These are phyloP conservation scores for Penicillium steckii DNA, from an alignment of 495 filamentous ascomycete species.

Conservation along the genomic window DNA sequence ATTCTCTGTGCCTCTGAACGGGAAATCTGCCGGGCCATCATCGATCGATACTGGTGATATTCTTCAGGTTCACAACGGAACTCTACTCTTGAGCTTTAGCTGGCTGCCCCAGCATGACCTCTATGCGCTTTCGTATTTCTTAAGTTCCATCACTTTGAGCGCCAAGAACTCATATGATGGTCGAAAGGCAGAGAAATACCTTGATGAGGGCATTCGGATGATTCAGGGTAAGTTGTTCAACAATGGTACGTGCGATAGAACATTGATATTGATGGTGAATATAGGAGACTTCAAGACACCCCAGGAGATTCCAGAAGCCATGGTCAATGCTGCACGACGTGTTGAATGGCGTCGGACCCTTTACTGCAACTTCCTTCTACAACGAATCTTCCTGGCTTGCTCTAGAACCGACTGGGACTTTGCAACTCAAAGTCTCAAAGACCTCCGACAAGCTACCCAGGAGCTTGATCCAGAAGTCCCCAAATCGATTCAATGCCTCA, in stretches of 20 bases:
- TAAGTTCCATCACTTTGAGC: slow-evolving; percentile 69
- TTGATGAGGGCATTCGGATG: slow-evolving; percentile 63
- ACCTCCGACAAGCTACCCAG: slow-evolving; percentile 36
- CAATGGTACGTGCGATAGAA: too few species aligned
- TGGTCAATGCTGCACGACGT: slow-evolving; percentile 41
- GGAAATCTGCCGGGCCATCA: slow-evolving; percentile 46
- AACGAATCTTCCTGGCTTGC: slow-evolving; percentile 59
- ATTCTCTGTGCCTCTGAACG: slow-evolving; percentile 71
- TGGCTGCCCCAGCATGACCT: slow-evolving; percentile 68
- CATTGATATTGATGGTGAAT: too few species aligned
- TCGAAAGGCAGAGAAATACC: slow-evolving; percentile 63
- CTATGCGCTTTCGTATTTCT: slow-evolving; percentile 67
- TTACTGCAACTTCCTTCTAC: slow-evolving; percentile 56
- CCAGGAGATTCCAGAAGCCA: slow-evolving; percentile 45
- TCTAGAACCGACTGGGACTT: slow-evolving; percentile 62
- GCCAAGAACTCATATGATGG: slow-evolving; percentile 63
- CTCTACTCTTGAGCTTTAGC: slow-evolving; percentile 51
- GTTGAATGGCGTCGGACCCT: slow-evolving; percentile 54
- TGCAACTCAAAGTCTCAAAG: slow-evolving; percentile 44
- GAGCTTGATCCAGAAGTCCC: slow-evolving; percentile 39
- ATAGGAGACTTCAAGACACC: slow-evolving; percentile 40
- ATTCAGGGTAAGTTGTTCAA: slow-evolving; percentile 54
- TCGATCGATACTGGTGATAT: slow-evolving; percentile 46
- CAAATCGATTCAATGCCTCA: slow-evolving; percentile 41
- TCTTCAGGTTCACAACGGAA: slow-evolving; percentile 45